These are phyloP conservation scores for Hemileccinum impolitum DNA, from an alignment of 768 basidiomycete genomes.

Conservation along the genomic window DNA sequence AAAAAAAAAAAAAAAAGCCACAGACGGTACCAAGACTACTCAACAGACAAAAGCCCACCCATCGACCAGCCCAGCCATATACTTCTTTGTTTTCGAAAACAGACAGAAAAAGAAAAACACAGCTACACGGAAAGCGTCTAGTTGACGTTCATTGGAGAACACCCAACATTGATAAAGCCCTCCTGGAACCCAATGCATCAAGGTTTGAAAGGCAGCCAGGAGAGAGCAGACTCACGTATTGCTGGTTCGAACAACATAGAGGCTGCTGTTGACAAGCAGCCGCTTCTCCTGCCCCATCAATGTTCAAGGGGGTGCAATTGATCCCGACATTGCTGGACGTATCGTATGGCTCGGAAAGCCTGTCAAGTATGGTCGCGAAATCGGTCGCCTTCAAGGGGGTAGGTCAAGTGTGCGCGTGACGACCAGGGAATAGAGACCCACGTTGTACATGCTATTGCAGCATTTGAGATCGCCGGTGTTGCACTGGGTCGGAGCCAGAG, in stretches of 20 bases:
- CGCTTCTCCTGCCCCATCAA: conserved; percentile 17
- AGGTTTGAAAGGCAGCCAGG: not conserved
- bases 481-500: conserved; percentile 6
- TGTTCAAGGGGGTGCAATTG: conserved; percentile 21
- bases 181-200: conserved; percentile 3
- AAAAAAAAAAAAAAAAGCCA: no score
- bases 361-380: conserved; percentile 2
- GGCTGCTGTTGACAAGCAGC: conserved; percentile 24
- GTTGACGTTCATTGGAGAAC: conserved; percentile 24
- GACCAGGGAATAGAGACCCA: conserved; percentile 8
- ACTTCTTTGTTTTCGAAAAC: conserved; percentile 3
- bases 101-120: not conserved
- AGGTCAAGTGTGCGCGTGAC: not conserved
- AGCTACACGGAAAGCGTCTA: conserved; percentile 6
- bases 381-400: conserved; percentile 9
- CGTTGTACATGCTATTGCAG: conserved; percentile 18
- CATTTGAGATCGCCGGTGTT: conserved; percentile 19
- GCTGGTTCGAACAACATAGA: conserved; percentile 21
- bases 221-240: conserved; percentile 15
- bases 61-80: not conserved
- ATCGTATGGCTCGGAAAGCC: conserved; percentile 10
- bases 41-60: not conserved
- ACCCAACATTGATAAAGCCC: conserved; percentile 21
- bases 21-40: not conserved
- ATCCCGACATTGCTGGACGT: conserved; percentile 22